Evolutionary conservation across 2,329 filamentous ascomycete genomes (phyloP).

Genomic region (Bertia moriformis): DNA sequence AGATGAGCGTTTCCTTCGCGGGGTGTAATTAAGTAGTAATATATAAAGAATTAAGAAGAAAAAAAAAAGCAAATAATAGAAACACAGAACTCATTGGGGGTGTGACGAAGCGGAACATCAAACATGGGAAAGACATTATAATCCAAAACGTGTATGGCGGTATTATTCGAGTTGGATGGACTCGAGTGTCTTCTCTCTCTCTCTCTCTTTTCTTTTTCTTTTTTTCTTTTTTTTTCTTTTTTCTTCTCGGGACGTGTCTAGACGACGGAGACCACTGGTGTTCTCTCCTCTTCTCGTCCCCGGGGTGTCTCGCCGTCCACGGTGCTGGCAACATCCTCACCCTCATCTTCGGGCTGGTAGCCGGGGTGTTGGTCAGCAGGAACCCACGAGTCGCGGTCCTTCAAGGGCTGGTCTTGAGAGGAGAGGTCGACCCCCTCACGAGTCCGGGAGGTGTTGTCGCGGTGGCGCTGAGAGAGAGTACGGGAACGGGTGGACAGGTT

Average conservation of each 20-base stretch:
- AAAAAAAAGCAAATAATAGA: no score
- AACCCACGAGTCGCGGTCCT: constrained; percentile 74
- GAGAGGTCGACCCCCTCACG: constrained; percentile 68
- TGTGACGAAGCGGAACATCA: no score
- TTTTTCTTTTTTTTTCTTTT: no score
- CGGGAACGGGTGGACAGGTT: constrained; percentile 79
- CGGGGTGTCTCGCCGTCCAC: constrained; percentile 41
- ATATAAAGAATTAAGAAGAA: no score
- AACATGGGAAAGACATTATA: no score
- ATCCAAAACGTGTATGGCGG: no score
- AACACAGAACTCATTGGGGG: no score
- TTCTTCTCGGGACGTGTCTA: neutral
- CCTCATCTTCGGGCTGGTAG: constrained; percentile 38
- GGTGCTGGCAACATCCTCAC: constrained; percentile 42
- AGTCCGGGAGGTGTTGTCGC: constrained; percentile 54
- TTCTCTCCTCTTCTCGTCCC: constrained; percentile 34
- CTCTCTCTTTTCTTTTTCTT: no score
- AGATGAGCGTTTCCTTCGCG: no score
- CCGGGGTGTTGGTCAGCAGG: constrained; percentile 52
- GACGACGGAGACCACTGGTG: neutral
- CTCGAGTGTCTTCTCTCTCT: no score
- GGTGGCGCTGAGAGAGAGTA: constrained; percentile 72
- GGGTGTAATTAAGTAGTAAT: no score
- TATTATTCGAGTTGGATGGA: no score
- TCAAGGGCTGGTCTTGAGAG: constrained; percentile 64